These are phyloP conservation scores for Lenzites betulinus DNA, from an alignment of 768 basidiomycete genomes.

Conservation along the genomic window DNA sequence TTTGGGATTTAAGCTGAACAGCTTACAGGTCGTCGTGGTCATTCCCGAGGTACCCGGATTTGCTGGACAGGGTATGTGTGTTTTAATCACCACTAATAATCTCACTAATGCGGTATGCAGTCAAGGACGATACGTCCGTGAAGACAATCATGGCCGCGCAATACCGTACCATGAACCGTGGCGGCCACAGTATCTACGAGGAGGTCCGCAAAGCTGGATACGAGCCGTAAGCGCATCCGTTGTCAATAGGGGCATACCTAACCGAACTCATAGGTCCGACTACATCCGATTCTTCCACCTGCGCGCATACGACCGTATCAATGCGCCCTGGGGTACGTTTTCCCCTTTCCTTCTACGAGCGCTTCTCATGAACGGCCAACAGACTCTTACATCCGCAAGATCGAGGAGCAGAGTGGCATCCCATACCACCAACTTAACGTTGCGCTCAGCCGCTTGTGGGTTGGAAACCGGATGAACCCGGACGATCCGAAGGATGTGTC, in stretches of 20 bases:
- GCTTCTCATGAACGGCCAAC: background rate
- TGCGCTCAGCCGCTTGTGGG: constrained; percentile 78
- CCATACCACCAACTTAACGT: constrained; percentile 86
- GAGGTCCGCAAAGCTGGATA: constrained; percentile 73
- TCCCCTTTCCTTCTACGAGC: background rate
- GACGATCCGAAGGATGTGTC: constrained; percentile 53
- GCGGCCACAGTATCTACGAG: constrained; percentile 85
- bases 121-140: constrained; percentile 63
- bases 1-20: background rate
- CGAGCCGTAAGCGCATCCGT: constrained; percentile 55
- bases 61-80: constrained; percentile 49
- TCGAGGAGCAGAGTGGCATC: constrained; percentile 76
- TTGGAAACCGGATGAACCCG: constrained; percentile 47
- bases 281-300: constrained; percentile 94
- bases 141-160: constrained; percentile 89
- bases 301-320: constrained; percentile 88
- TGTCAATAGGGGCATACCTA: background rate
- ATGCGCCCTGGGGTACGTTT: constrained; percentile 63
- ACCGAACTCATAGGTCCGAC: constrained; percentile 51
- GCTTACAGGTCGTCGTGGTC: constrained; percentile 70
- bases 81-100: no score
- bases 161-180: constrained; percentile 88
- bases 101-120: constrained; percentile 37
- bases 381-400: constrained; percentile 58
- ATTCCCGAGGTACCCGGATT: constrained; percentile 95